These are phyloP conservation scores for Chrysoporthe puriensis DNA, from an alignment of 2,329 filamentous ascomycete species.

Conservation along the genomic window DNA sequence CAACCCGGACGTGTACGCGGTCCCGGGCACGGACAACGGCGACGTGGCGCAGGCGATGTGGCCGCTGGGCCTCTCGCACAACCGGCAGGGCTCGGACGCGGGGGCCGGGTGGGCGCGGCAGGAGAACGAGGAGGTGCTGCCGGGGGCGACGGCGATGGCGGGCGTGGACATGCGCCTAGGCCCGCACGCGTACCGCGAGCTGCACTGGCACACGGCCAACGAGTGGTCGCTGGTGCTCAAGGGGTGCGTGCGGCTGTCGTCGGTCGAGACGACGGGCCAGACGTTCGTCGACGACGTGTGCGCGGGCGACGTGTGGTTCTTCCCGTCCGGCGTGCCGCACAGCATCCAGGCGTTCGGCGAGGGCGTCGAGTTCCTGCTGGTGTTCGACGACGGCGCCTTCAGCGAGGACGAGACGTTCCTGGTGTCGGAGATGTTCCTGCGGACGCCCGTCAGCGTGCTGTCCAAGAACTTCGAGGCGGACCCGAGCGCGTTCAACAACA, in stretches of 20 bases:
- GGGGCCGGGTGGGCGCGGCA: constrained; percentile 58
- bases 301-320: constrained; percentile 59
- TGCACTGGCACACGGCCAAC: constrained; percentile 64
- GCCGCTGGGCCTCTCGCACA: constrained; percentile 57
- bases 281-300: constrained; percentile 52
- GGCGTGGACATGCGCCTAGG: constrained; percentile 63
- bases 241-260: constrained; percentile 54
- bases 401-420: constrained; percentile 64
- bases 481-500: constrained; percentile 50
- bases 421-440: constrained; percentile 55
- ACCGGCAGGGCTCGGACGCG: constrained; percentile 47
- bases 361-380: constrained; percentile 61
- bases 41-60: constrained; percentile 53
- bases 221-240: constrained; percentile 59
- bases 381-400: constrained; percentile 63
- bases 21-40: constrained; percentile 57
- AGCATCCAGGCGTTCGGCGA: constrained; percentile 58
- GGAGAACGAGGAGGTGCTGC: constrained; percentile 56
- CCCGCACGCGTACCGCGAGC: constrained; percentile 62
- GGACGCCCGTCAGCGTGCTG: constrained; percentile 56
- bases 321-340: constrained; percentile 53
- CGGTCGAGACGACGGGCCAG: constrained; percentile 55
- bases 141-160: constrained; percentile 54
- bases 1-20: constrained; percentile 58
- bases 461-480: constrained; percentile 58